Conservation (phyloP, 176 grass and related monocot genomes). For the Microstegium vimineum region DNA sequence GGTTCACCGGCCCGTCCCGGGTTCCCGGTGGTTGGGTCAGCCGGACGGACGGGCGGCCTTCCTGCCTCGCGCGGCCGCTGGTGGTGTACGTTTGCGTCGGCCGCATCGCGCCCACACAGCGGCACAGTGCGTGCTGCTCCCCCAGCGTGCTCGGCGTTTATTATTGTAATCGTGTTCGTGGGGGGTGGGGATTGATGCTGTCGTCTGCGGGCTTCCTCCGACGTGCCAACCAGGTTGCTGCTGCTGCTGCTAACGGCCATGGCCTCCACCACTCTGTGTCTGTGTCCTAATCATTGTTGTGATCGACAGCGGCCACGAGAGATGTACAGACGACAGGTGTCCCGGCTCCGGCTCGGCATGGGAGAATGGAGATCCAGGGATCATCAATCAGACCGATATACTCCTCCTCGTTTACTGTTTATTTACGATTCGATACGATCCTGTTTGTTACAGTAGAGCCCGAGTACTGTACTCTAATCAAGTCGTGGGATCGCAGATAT, state of each 20-base stretch:
- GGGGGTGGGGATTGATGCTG: constrained; percentile 29
- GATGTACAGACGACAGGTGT: constrained; percentile 1
- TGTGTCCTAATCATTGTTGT: neutral
- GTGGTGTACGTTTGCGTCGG: constrained; percentile 4
- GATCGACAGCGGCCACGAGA: neutral
- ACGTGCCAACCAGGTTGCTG: constrained; percentile 48
- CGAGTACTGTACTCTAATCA: neutral
- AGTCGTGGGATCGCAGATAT: neutral
- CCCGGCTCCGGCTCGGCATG: constrained; percentile 4
- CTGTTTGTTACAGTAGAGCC: neutral
- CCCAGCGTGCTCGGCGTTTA: neutral
- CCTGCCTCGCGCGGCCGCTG: neutral
- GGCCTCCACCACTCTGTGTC: constrained; percentile 33
- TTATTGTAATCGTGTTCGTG: constrained; percentile 43
- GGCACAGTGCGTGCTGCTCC: neutral
- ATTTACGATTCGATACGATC: constrained; percentile 4
- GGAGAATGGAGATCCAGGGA: neutral
- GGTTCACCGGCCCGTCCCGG: neutral
- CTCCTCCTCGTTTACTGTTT: neutral
- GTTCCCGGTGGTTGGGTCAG: constrained; percentile 9
- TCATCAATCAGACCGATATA: constrained; percentile 4
- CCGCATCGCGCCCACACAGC: neutral
- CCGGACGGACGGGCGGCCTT: neutral
- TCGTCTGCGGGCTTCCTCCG: constrained; percentile 2
- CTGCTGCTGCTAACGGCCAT: constrained; percentile 8